phyloP scores from a whole-genome alignment of 2,329 filamentous ascomycete species.

The Trichoderma sp. region DNA sequence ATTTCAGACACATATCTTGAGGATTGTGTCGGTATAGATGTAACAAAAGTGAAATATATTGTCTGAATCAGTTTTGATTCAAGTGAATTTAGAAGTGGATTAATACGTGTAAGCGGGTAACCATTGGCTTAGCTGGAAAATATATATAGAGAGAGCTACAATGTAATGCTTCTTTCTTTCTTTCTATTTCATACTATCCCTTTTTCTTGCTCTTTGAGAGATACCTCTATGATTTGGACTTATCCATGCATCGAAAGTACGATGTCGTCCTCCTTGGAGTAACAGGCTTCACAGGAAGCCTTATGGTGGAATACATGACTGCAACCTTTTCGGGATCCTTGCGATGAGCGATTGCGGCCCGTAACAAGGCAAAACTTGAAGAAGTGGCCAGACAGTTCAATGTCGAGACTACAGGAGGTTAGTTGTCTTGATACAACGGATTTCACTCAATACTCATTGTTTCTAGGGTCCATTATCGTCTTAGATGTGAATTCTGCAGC shows the following conservation, averaged over 20 bases:
- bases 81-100: background rate
- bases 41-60: too few relatives aligned
- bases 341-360: background rate
- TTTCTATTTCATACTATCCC: background rate
- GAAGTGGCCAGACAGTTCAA: background rate
- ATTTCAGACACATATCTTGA: background rate
- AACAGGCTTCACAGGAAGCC: background rate
- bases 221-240: background rate
- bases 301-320: background rate
- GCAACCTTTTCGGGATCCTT: background rate
- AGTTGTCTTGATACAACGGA: background rate
- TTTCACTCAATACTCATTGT: background rate
- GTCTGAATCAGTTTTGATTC: too few relatives aligned
- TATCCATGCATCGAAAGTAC: background rate
- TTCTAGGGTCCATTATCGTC: background rate
- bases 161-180: background rate
- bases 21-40: background rate
- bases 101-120: background rate
- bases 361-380: background rate
- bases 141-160: background rate
- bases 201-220: background rate
- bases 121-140: background rate
- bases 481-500: background rate
- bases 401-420: background rate
- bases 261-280: background rate